Evolutionary conservation across 345 rosid genomes (phyloP).

Genomic region (Chamaenerion angustifolium): DNA sequence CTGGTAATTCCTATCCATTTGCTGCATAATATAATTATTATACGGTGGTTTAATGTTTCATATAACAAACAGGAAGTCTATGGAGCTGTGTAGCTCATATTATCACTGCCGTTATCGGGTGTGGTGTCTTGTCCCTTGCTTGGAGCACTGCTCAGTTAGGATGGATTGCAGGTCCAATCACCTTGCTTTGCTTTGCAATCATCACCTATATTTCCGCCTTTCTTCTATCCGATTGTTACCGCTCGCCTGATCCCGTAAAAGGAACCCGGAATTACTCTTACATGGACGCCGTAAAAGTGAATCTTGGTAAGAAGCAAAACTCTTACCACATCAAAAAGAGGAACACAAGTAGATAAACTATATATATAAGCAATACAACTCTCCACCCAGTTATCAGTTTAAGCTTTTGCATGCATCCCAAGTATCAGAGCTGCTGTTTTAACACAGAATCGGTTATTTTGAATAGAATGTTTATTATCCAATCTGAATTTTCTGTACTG

Average conservation of each 20-base stretch:
- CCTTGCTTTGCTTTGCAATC: slow-evolving; percentile 33
- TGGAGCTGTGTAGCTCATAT: slow-evolving; percentile 38
- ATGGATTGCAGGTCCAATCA: slow-evolving; percentile 52
- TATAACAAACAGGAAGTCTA: slow-evolving; percentile 47
- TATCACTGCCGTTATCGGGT: slow-evolving; percentile 33
- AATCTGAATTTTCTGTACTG: no score
- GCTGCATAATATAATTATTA: neutral
- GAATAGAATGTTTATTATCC: no score
- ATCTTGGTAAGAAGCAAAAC: slow-evolving; percentile 42
- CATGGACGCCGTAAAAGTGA: slow-evolving; percentile 30
- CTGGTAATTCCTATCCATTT: slow-evolving; percentile 12
- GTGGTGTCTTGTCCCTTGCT: slow-evolving; percentile 45
- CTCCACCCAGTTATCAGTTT: no score
- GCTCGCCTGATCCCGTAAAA: slow-evolving; percentile 26
- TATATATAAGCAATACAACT: no score
- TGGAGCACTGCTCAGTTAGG: slow-evolving; percentile 61
- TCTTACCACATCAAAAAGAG: no score
- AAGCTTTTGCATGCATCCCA: no score
- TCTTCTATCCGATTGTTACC: slow-evolving; percentile 46
- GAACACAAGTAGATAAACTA: no score
- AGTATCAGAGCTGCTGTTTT: no score
- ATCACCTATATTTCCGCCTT: slow-evolving; percentile 32
- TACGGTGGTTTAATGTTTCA: no score
- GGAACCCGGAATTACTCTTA: slow-evolving; percentile 29
- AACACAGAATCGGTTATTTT: no score